Percentiles rank a stretch among this genome's conserved stretches.
phyloP scores from a whole-genome alignment of 2,329 filamentous ascomycete species.

The Diaporthe longicolla region DNA sequence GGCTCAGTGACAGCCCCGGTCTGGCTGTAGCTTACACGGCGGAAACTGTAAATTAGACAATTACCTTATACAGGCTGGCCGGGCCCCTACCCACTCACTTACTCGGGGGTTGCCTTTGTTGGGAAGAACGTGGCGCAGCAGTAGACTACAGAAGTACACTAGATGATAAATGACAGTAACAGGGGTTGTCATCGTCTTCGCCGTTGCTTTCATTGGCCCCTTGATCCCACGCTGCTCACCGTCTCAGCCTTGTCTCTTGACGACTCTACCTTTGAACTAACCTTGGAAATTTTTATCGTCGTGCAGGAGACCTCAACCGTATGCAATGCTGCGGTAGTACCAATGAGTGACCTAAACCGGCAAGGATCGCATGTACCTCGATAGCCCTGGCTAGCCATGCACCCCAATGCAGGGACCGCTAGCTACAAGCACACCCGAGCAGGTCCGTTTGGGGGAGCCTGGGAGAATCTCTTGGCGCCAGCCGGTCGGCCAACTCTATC shows the following conservation, averaged over 20 bases:
- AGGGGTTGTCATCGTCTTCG: slow-evolving; percentile 25
- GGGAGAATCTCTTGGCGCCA: slow-evolving; percentile 14
- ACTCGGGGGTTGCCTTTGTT: slow-evolving; percentile 25
- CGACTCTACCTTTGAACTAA: not conserved
- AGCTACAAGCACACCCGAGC: not conserved
- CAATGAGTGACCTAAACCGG: not conserved
- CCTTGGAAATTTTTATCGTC: not conserved
- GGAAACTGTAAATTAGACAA: slow-evolving; percentile 20
- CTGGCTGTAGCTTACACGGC: slow-evolving; percentile 1
- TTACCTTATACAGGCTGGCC: not conserved
- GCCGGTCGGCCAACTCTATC: not conserved
- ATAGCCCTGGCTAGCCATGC: slow-evolving; percentile 11
- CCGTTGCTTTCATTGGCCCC: slow-evolving; percentile 20
- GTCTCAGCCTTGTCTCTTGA: slow-evolving; percentile 15
- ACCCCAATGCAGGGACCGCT: slow-evolving; percentile 21
- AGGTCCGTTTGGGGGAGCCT: not conserved
- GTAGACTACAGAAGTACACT: slow-evolving; percentile 3
- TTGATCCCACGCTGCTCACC: not conserved
- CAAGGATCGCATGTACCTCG: not conserved
- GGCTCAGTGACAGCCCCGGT: slow-evolving; percentile 9
- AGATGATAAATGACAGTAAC: not conserved
- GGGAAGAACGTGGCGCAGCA: slow-evolving; percentile 29
- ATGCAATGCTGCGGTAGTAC: slow-evolving; percentile 8
- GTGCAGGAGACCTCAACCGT: not conserved
- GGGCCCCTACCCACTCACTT: slow-evolving; percentile 9